phyloP scores from a whole-genome alignment of 2,329 filamentous ascomycete genomes.

The Lasiodiplodia hormozganensis region DNA sequence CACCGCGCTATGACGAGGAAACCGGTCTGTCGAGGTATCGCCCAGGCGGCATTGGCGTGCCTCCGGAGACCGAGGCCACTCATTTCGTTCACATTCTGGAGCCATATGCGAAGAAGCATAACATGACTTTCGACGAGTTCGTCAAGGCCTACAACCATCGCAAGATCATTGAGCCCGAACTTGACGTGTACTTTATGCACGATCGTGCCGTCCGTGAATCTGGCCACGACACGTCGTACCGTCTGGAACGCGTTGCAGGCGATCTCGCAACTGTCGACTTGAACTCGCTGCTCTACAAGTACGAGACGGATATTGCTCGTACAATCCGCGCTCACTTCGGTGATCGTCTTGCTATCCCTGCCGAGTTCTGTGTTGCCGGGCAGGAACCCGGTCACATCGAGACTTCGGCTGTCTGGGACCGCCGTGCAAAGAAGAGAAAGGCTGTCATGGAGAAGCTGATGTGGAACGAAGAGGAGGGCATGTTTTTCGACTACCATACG shows the following conservation, averaged over 20 bases:
- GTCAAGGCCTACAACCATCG: constrained; percentile 86
- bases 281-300: constrained; percentile 95
- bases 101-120: constrained; percentile 84
- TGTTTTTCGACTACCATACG: constrained; percentile 98
- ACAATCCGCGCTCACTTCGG: constrained; percentile 84
- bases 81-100: constrained; percentile 85
- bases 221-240: constrained; percentile 95
- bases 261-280: constrained; percentile 92
- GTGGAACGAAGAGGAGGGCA: constrained; percentile 89
- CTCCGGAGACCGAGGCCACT: constrained; percentile 86
- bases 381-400: constrained; percentile 73
- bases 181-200: constrained; percentile 95
- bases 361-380: constrained; percentile 76
- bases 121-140: constrained; percentile 82
- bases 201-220: constrained; percentile 96
- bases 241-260: constrained; percentile 85
- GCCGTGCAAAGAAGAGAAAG: constrained; percentile 83
- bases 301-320: constrained; percentile 90
- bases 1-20: constrained; percentile 75
- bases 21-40: constrained; percentile 86
- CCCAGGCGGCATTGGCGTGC: constrained; percentile 82
- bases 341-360: constrained; percentile 81
- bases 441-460: constrained; percentile 88
- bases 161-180: constrained; percentile 78
- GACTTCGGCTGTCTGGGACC: constrained; percentile 88